Percentiles rank a stretch among this genome's conserved stretches.
Evolutionary conservation across 345 rosid species (phyloP).

Genomic region (Ceriops decandra): DNA sequence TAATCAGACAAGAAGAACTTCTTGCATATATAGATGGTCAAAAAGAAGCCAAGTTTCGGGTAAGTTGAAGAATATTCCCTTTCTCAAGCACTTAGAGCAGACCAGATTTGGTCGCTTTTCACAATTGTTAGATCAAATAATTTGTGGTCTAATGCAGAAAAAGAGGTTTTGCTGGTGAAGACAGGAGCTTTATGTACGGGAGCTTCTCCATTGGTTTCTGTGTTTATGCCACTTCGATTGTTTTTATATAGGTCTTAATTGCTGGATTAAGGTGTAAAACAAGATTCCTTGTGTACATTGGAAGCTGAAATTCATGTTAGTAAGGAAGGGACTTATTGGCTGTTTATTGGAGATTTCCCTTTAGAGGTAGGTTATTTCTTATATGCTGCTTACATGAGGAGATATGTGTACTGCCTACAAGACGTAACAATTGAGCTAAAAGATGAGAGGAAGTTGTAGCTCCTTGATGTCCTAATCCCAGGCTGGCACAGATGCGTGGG

Average conservation of each 20-base stretch:
- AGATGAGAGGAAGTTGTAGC: too few species aligned
- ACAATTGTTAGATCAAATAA: neutral
- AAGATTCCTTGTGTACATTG: neutral
- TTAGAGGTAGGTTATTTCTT: too few species aligned
- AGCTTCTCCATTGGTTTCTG: neutral
- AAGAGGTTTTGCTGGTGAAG: constrained; percentile 17
- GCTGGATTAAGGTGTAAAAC: neutral
- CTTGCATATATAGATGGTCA: constrained; percentile 29
- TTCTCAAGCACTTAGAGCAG: neutral
- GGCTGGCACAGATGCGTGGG: too few species aligned
- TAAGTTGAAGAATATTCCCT: constrained; percentile 6
- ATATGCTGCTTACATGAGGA: too few species aligned
- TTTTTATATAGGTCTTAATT: neutral
- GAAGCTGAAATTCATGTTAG: neutral
- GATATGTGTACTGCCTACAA: too few species aligned
- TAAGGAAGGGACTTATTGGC: too few species aligned
- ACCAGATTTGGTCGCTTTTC: neutral
- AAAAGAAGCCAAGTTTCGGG: constrained; percentile 20
- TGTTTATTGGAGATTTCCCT: too few species aligned
- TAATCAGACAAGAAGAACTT: constrained; percentile 35
- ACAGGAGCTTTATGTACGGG: constrained; percentile 16
- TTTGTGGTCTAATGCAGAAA: constrained; percentile 10
- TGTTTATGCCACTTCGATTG: neutral
- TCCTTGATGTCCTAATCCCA: too few species aligned
- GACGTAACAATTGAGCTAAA: too few species aligned